Evolutionary conservation across 202 grass and related monocot species (phyloP).

Genomic region (Brachypodium distachyon): DNA sequence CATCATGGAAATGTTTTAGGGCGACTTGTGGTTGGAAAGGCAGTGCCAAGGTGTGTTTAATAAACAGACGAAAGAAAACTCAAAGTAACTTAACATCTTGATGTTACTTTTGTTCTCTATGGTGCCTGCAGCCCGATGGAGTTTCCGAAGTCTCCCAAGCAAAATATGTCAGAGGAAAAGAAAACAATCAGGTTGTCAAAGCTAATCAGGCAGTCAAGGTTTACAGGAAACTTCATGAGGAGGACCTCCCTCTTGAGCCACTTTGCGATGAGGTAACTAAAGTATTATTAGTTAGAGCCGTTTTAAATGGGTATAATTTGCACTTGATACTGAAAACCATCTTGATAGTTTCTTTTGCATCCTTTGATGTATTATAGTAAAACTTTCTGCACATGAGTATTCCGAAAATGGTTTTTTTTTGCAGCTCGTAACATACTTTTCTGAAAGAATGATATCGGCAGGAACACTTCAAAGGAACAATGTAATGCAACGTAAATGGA

Average conservation of each 20-base stretch:
- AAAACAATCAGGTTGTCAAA: slow-evolving; percentile 2
- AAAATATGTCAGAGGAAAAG: slow-evolving; percentile 3
- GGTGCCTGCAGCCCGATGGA: slow-evolving; percentile 8
- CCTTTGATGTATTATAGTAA: slow-evolving; percentile 3
- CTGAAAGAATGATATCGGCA: slow-evolving; percentile 57
- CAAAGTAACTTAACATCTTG: slow-evolving; percentile 1
- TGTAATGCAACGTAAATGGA: slow-evolving; percentile 50
- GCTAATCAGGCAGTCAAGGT: slow-evolving; percentile 9
- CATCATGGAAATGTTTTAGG: slow-evolving; percentile 76
- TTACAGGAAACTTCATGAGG: slow-evolving; percentile 47
- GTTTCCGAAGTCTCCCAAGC: not conserved
- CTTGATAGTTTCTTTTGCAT: slow-evolving; percentile 8
- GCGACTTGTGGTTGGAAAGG: slow-evolving; percentile 77
- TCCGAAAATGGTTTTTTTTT: slow-evolving; percentile 23
- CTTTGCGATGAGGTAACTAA: slow-evolving; percentile 58
- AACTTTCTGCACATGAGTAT: slow-evolving; percentile 23
- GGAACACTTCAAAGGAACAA: slow-evolving; percentile 78
- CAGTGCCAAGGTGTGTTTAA: slow-evolving; percentile 18
- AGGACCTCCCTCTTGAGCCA: slow-evolving; percentile 57
- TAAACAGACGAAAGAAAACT: not conserved
- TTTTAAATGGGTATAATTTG: not conserved
- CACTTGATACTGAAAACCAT: not conserved
- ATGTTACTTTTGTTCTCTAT: not conserved
- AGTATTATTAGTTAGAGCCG: not conserved
- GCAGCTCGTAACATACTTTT: slow-evolving; percentile 77